Conservation (phyloP, 2,329 filamentous ascomycete genomes). For the Endocalyx cinctus region DNA sequence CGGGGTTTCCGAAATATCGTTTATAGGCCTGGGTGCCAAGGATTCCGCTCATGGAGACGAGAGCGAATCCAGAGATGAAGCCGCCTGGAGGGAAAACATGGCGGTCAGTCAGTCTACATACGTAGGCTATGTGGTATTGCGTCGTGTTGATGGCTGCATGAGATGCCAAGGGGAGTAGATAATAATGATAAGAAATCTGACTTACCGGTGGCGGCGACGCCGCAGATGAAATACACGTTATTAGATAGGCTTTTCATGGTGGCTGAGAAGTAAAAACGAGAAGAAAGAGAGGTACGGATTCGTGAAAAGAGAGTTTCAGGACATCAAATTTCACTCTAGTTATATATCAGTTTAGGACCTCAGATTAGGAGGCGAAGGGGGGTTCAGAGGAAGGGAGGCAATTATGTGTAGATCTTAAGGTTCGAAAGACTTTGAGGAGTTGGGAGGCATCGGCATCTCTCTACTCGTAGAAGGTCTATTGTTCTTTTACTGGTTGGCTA, state of each 20-base stretch:
- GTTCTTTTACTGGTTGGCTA: no score
- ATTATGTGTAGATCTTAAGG: no score
- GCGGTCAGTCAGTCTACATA: no score
- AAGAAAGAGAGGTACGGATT: not conserved
- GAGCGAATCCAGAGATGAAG: conserved; percentile 74
- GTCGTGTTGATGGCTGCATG: conserved; percentile 1
- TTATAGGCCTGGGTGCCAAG: conserved; percentile 65
- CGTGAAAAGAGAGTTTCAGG: no score
- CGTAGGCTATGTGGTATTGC: no score
- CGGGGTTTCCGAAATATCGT: conserved; percentile 63
- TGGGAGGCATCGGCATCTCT: no score
- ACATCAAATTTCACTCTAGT: no score
- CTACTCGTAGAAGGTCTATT: no score
- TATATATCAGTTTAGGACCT: no score
- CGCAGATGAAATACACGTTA: conserved; percentile 58
- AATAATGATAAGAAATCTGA: conserved; percentile 1
- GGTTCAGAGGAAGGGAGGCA: no score
- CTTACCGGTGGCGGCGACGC: conserved; percentile 57
- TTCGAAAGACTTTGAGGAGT: no score
- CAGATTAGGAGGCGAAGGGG: no score
- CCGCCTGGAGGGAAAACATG: conserved; percentile 44
- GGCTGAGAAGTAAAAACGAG: conserved; percentile 1
- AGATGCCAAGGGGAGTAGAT: not conserved
- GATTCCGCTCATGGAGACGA: conserved; percentile 67
- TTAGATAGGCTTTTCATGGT: conserved; percentile 35